Percentiles rank a stretch among this genome's conserved stretches.
Conservation (phyloP, 371 early-diverging fungal species). For the Saksenaea oblongispora region DNA sequence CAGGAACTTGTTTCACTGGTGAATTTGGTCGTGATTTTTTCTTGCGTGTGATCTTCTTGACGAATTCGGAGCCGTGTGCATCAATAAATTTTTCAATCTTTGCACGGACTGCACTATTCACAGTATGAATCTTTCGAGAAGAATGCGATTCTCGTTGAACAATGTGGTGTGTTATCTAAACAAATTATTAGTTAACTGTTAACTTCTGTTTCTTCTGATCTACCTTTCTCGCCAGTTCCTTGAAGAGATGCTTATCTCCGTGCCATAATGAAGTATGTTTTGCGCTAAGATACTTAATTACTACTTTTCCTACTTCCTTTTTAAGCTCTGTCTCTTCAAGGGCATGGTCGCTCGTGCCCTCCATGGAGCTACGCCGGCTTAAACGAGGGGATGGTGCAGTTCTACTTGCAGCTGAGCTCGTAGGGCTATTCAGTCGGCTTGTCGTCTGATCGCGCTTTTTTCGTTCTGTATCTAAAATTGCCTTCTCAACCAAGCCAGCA, state of each 20-base stretch:
- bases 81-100: conserved; percentile 55
- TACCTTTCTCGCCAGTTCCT: conserved; percentile 53
- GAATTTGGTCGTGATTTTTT: conserved; percentile 1
- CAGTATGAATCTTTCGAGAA: conserved; percentile 33
- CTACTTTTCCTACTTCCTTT: conserved; percentile 43
- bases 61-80: conserved; percentile 37
- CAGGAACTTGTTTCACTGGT: background rate
- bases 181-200: background rate
- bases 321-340: conserved; percentile 43
- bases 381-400: conserved; percentile 1
- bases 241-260: conserved; percentile 49
- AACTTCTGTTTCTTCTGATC: background rate
- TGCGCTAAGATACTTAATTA: conserved; percentile 39
- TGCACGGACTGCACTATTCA: conserved; percentile 26
- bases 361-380: conserved; percentile 10
- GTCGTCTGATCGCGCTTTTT: conserved; percentile 12
- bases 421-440: background rate
- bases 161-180: conserved; percentile 52
- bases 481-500: conserved; percentile 28
- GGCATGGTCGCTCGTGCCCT: conserved; percentile 2
- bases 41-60: conserved; percentile 14
- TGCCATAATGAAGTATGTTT: conserved; percentile 41
- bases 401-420: conserved; percentile 2
- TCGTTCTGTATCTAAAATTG: conserved; percentile 24
- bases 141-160: conserved; percentile 43